Percentiles rank a stretch among this genome's conserved stretches.
phyloP scores from a whole-genome alignment of 306 rosid genomes.

The Prinsepia uniflora region DNA sequence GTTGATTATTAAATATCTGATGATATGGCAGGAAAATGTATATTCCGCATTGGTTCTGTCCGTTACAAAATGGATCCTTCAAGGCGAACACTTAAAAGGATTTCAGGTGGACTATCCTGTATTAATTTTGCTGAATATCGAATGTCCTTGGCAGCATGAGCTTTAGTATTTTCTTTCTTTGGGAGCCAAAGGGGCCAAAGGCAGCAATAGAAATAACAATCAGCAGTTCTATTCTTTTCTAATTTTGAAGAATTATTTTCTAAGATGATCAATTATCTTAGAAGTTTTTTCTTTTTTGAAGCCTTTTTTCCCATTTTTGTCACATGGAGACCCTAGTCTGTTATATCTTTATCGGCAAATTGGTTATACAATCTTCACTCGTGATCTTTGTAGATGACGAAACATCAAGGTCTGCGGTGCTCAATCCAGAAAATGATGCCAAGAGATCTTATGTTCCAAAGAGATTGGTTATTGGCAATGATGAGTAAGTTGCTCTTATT shows the following conservation, averaged over 20 bases:
- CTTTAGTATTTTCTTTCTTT: constrained; percentile 10
- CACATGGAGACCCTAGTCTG: constrained; percentile 8
- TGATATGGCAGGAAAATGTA: constrained; percentile 62
- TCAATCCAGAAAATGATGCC: constrained; percentile 43
- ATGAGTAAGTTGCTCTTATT: constrained; percentile 65
- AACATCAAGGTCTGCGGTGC: constrained; percentile 42
- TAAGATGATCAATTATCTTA: not conserved
- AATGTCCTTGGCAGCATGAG: constrained; percentile 6
- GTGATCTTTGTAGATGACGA: constrained; percentile 53
- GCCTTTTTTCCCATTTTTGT: not conserved
- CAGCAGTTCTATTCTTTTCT: no score
- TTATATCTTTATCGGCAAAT: constrained; percentile 12
- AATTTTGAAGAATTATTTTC: not conserved
- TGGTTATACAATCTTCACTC: constrained; percentile 18
- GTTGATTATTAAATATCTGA: constrained; percentile 29
- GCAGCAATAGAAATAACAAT: not conserved
- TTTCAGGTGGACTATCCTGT: constrained; percentile 54
- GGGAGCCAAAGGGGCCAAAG: not conserved
- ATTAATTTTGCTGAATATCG: constrained; percentile 1
- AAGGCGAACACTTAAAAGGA: constrained; percentile 75
- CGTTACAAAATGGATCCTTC: constrained; percentile 86
- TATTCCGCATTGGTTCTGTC: constrained; percentile 68
- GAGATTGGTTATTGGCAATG: constrained; percentile 89
- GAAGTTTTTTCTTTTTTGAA: not conserved
- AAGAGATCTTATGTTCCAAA: constrained; percentile 68